phyloP scores from a whole-genome alignment of 306 rosid species.

The Fagus sylvatica region DNA sequence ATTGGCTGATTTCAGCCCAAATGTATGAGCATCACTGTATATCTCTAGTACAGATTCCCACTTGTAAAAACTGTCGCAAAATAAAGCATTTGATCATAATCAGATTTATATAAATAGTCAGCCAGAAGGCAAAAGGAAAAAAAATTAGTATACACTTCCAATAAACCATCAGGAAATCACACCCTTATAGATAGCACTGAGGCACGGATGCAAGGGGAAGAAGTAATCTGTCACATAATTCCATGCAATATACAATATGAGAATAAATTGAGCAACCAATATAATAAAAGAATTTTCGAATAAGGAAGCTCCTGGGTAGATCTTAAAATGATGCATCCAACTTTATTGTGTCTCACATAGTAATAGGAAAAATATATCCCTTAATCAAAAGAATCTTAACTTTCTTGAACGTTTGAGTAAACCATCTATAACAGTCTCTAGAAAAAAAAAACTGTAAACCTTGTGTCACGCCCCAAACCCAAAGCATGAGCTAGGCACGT shows the following conservation, averaged over 20 bases:
- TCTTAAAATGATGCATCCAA: constrained; percentile 6
- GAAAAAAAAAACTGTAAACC: neutral
- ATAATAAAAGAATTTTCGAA: neutral
- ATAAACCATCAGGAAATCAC: neutral
- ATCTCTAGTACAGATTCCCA: constrained; percentile 79
- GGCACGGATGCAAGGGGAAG: neutral
- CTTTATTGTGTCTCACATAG: neutral
- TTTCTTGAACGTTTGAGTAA: neutral
- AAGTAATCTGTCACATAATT: neutral
- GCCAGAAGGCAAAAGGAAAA: neutral
- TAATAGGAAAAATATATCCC: neutral
- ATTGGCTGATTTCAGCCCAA: constrained; percentile 73
- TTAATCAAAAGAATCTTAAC: neutral
- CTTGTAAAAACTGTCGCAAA: constrained; percentile 61
- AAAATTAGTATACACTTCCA: neutral
- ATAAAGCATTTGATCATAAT: constrained; percentile 20
- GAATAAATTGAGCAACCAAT: neutral
- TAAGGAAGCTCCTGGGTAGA: constrained; percentile 1
- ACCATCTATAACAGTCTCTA: neutral
- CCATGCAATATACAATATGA: neutral
- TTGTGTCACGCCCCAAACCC: too few species aligned
- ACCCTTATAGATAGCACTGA: neutral
- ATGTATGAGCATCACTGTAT: constrained; percentile 74
- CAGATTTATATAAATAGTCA: constrained; percentile 22
- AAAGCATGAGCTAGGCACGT: too few species aligned